Conservation (phyloP, 495 filamentous ascomycete species). For the Penicillium goetzii region DNA sequence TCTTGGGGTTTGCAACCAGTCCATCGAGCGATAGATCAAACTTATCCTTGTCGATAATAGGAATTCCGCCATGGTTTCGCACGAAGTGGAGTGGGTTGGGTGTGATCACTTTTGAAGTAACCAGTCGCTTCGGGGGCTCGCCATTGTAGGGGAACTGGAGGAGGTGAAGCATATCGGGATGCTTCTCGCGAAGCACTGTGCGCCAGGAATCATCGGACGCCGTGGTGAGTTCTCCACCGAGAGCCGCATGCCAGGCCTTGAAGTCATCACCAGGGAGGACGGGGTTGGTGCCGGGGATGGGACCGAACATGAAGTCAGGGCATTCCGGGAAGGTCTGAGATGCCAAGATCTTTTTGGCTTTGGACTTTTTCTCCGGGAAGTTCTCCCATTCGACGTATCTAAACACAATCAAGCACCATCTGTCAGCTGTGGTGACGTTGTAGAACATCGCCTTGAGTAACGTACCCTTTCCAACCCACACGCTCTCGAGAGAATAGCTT, state of each 20-base stretch:
- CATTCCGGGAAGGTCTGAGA: conserved; percentile 58
- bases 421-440: background rate
- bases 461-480: conserved; percentile 43
- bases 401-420: background rate
- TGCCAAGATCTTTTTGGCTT: conserved; percentile 58
- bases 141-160: conserved; percentile 75
- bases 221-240: conserved; percentile 52
- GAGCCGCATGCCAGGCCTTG: conserved; percentile 66
- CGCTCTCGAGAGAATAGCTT: conserved; percentile 42
- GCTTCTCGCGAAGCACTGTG: conserved; percentile 62
- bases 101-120: conserved; percentile 58
- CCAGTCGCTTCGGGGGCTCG: conserved; percentile 58
- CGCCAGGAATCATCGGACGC: conserved; percentile 61
- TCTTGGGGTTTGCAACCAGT: conserved; percentile 58
- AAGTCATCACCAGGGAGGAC: conserved; percentile 64
- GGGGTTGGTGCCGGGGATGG: conserved; percentile 65
- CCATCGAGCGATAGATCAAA: conserved; percentile 59
- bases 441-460: background rate
- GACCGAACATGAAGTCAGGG: conserved; percentile 63
- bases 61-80: conserved; percentile 70
- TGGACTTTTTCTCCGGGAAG: conserved; percentile 65
- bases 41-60: conserved; percentile 58
- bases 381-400: conserved; percentile 71
- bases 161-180: conserved; percentile 67
- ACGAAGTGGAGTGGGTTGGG: conserved; percentile 65